Base-by-base conservation (phyloP, 768 basidiomycete genomes). In the Gloeopeniophorella convolvens region DNA sequence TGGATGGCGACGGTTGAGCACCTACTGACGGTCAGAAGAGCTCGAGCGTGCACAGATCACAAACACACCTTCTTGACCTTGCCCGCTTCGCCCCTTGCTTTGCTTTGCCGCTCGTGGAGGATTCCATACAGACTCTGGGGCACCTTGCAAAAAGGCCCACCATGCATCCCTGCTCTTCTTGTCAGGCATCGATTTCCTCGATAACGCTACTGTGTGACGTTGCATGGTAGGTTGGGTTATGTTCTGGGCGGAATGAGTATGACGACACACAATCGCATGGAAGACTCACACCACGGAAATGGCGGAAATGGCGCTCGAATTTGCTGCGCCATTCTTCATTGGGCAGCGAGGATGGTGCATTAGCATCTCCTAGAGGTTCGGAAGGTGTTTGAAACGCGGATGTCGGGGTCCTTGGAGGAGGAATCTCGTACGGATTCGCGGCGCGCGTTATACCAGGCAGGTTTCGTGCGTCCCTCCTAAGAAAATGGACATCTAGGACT, bases 91-190 rank as follows among this genome's bases (percentile, higher is more conserved):
- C 16, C 44, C 36, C 43, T 64, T 68, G 37, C 60, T 45, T 45
- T 45, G 57, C 42, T 65, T 67, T 9, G 56, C 60, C 45, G 63
- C 63, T 52, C 76, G 79, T 10, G 75, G 70, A 18, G 76, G 72
- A 60, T 74, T 75, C 87, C 87, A 89, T 34, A 76, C 79, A 27
- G 73, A 71, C 60, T 79, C 77, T n/a, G 85, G 80, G 56, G 71
- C 70, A 28, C 87, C 89, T 37, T 78, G 69, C 5, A 91, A 66
- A 56, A 82, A 91, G 13, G 75, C 74, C 89, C 89, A 90, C 89
- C 89, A 91, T 15, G 71, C 65, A 55, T 87, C 83, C 48, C 89
- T 74, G 51, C 86, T 80, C 60, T 76, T 81, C 62, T 75, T 82
- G 42, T 85, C 82, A 21, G 88, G 88, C 53, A 88, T 74, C 34